phyloP scores from a whole-genome alignment of 495 filamentous ascomycete genomes.

The Annulohypoxylon nitens region DNA sequence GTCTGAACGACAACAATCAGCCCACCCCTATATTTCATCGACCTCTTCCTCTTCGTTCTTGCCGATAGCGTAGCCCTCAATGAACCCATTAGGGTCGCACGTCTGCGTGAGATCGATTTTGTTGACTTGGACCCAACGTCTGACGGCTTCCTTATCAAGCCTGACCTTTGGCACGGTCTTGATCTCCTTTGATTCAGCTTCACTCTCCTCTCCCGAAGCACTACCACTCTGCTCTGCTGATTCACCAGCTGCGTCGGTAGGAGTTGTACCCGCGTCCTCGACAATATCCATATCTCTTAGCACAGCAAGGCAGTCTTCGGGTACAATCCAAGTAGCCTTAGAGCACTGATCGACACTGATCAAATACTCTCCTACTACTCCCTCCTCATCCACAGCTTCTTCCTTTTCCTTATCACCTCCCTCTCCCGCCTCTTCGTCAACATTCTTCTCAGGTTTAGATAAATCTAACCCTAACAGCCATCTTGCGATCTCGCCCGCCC shows the following conservation, averaged over 20 bases:
- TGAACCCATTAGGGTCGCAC: constrained; percentile 70
- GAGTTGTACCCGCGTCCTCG: constrained; percentile 66
- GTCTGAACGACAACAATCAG: neutral
- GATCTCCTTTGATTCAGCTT: constrained; percentile 25
- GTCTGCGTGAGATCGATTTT: constrained; percentile 61
- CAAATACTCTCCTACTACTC: constrained; percentile 38
- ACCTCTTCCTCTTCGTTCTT: constrained; percentile 48
- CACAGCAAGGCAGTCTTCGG: constrained; percentile 84
- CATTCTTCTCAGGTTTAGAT: neutral
- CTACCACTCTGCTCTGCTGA: constrained; percentile 10
- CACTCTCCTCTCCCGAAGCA: constrained; percentile 35
- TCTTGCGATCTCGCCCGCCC: constrained; percentile 82
- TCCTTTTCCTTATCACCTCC: constrained; percentile 28
- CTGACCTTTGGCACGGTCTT: constrained; percentile 55
- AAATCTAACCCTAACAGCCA: constrained; percentile 66
- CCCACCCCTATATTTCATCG: constrained; percentile 25
- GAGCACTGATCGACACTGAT: constrained; percentile 59
- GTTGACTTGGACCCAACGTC: constrained; percentile 65
- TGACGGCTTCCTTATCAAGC: constrained; percentile 67
- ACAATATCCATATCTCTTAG: constrained; percentile 82
- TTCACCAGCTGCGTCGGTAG: constrained; percentile 53
- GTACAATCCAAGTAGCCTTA: constrained; percentile 78
- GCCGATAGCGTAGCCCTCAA: constrained; percentile 62
- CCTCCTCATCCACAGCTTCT: neutral
- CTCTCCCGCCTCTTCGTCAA: constrained; percentile 56